Evolutionary conservation across 2,329 filamentous ascomycete species (phyloP).

Genomic region (Tolypocladium tropicale): DNA sequence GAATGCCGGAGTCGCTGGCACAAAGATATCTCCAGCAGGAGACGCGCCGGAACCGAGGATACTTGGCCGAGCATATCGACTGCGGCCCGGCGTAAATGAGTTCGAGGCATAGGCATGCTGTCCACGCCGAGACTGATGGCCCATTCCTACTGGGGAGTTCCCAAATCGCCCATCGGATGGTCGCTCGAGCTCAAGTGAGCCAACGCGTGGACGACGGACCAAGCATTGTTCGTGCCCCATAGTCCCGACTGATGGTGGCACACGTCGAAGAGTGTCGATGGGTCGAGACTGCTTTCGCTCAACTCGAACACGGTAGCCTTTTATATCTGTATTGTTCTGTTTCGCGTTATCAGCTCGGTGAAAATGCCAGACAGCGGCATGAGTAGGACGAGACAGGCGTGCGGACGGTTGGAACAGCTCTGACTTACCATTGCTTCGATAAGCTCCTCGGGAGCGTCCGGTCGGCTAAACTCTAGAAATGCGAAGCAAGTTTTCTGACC

Average conservation of each 20-base stretch:
- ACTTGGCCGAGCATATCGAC: constrained; percentile 3
- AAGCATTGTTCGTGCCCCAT: neutral
- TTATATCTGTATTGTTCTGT: constrained; percentile 23
- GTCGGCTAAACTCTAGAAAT: constrained; percentile 28
- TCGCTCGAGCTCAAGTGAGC: constrained; percentile 3
- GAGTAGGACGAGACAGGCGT: neutral
- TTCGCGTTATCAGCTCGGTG: constrained; percentile 6
- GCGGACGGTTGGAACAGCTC: neutral
- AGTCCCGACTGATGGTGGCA: neutral
- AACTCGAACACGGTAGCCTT: constrained; percentile 23
- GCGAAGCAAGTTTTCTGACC: constrained; percentile 17
- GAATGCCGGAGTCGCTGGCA: neutral
- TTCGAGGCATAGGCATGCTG: constrained; percentile 2
- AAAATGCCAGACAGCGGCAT: neutral
- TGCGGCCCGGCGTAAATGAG: constrained; percentile 4
- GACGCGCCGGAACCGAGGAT: constrained; percentile 4
- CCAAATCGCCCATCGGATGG: neutral
- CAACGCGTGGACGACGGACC: neutral
- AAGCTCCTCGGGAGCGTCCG: constrained; percentile 25
- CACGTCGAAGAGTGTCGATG: constrained; percentile 10
- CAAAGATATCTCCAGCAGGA: constrained; percentile 1
- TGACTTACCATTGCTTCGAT: constrained; percentile 25
- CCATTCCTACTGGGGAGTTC: neutral
- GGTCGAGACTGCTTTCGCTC: constrained; percentile 23
- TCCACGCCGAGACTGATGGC: neutral